phyloP scores from a whole-genome alignment of 1,284 basidiomycete genomes.

The Pyrrhoderma lamaoense region DNA sequence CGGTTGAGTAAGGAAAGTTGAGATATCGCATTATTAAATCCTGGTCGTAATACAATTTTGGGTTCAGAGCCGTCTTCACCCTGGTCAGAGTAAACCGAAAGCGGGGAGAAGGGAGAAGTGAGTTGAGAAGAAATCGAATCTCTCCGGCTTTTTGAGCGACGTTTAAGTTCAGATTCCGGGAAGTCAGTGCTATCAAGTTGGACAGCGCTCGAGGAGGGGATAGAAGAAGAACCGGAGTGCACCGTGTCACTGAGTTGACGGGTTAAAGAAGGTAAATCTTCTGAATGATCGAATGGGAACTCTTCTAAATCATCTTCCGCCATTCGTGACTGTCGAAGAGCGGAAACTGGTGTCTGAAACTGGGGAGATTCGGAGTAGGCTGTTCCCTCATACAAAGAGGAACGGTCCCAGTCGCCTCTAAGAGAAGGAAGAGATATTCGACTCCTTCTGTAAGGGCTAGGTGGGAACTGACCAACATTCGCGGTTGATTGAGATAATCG shows the following conservation, averaged over 20 bases:
- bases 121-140: conserved; percentile 31
- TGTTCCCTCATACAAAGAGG: conserved; percentile 4
- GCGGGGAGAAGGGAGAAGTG: conserved; percentile 21
- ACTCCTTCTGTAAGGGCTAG: conserved; percentile 4
- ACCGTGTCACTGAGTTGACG: conserved; percentile 9
- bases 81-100: conserved; percentile 21
- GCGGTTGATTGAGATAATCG: conserved; percentile 10
- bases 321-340: neutral
- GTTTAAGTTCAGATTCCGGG: conserved; percentile 19
- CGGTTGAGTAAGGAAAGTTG: conserved; percentile 78
- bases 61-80: conserved; percentile 27
- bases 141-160: conserved; percentile 19
- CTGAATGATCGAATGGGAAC: conserved; percentile 7
- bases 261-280: neutral
- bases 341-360: neutral
- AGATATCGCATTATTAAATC: conserved; percentile 66
- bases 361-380: neutral
- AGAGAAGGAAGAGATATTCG: conserved; percentile 6
- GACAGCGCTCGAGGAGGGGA: conserved; percentile 25
- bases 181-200: conserved; percentile 22
- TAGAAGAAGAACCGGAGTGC: conserved; percentile 24
- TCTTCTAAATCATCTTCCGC: conserved; percentile 14
- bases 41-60: conserved; percentile 64
- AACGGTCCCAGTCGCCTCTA: conserved; percentile 7
- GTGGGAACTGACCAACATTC: conserved; percentile 8